A percentile compares a stretch with the other conserved stretches of the same genome.
These are phyloP conservation scores for Ustilago curta DNA, from an alignment of 1,284 basidiomycete genomes.

Conservation along the genomic window DNA sequence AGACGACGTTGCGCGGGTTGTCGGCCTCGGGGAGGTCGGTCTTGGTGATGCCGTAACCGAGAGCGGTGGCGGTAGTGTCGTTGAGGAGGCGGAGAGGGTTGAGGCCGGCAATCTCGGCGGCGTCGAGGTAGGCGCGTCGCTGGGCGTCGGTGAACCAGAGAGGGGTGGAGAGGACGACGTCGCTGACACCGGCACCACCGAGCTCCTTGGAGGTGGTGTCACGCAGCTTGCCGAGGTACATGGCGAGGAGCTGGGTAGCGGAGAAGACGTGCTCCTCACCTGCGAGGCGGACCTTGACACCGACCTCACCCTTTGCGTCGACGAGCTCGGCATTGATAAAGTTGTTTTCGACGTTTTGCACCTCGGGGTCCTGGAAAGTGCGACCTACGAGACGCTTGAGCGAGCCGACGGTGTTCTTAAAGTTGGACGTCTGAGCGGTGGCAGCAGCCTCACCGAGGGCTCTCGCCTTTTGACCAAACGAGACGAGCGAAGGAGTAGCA, in stretches of 20 bases:
- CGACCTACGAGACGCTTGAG: conserved; percentile 68
- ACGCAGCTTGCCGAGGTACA: conserved; percentile 68
- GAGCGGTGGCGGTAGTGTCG: conserved; percentile 68
- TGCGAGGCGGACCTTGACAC: conserved; percentile 67
- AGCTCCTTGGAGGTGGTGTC: conserved; percentile 67
- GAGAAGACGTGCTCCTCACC: conserved; percentile 66
- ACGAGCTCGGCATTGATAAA: conserved; percentile 68
- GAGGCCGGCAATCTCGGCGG: conserved; percentile 67
- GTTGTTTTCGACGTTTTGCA: conserved; percentile 67
- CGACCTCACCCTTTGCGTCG: conserved; percentile 67
- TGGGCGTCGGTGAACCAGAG: conserved; percentile 68
- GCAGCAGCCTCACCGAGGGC: conserved; percentile 68
- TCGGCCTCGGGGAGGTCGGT: conserved; percentile 68
- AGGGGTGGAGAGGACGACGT: conserved; percentile 68
- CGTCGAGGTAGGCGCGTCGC: conserved; percentile 66
- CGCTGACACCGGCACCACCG: conserved; percentile 64
- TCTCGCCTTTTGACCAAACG: conserved; percentile 67
- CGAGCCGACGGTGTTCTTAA: conserved; percentile 69
- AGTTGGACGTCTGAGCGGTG: conserved; percentile 68
- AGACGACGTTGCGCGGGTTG: conserved; percentile 67
- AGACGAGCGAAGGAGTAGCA: conserved; percentile 67
- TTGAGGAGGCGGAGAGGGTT: conserved; percentile 68
- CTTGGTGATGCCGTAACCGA: conserved; percentile 69
- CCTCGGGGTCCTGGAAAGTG: conserved; percentile 60
- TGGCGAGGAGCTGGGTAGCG: conserved; percentile 68